Base-by-base conservation (phyloP, 73 alveolate genomes). In the Paraurostyla sp. region DNA sequence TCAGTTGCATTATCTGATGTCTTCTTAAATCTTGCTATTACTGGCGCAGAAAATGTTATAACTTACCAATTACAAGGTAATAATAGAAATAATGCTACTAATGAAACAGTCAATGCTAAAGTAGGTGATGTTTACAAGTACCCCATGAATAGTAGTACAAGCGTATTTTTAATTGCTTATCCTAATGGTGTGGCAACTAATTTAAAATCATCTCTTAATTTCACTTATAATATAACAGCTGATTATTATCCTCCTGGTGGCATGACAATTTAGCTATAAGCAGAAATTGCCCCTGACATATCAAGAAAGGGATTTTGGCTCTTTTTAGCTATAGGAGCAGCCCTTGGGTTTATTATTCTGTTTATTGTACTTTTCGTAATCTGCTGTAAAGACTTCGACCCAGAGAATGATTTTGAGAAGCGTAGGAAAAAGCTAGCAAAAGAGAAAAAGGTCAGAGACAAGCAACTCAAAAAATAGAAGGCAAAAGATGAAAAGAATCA, bases 331-430 rank as follows among this genome's bases (percentile, higher is more conserved):
- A 52, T 52, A 6, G 30, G 13, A 52, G 69, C 36, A 52, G 69
- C 23, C 36, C 33, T 52, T 18, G 69, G 69, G 4, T 52, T 52
- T 6, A 35, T 35, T n/a, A 52, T 52, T n/a, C 13, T 52, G 4
- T 20, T 52, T 4, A 9, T 52, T 18, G 69, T 52, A 52, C 13
- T 52, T 25, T 52, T 52, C 33, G 13, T 18, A 18, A 52, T 52
- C 33, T 52, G 69, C 69, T 52, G 69, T 35, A 52, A 52, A 35
- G 69, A 52, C 33, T 52, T 52, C 30, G 69, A 52, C 69, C 69
- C 69, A 18, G 69, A 52, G 23, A 52, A 6, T 52, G 69, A 52
- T 35, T 52, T 52, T n/a, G 69, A 52, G 23, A 52, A 52, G 69
- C 23, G 69, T 13, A 52, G 69, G 23, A 52, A 52, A 35, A 52